A percentile compares a stretch with the other conserved stretches of the same genome.
These are phyloP conservation scores for Ulota crispa DNA, from an alignment of 225 moss, liverwort and hornwort species.

Conservation along the genomic window DNA sequence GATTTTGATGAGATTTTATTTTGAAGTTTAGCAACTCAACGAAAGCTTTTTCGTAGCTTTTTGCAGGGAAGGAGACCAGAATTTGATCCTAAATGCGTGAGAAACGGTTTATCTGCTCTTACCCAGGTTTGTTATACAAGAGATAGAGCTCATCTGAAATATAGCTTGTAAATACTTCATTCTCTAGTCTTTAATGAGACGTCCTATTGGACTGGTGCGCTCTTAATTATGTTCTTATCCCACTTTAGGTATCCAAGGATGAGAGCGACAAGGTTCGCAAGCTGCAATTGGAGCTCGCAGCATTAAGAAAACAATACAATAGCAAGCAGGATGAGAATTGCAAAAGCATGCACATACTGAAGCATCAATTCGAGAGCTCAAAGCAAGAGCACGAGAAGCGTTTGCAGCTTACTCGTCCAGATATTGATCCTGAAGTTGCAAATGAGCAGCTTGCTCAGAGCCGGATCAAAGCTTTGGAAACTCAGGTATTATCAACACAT, in stretches of 20 bases:
- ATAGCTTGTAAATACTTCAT: neutral
- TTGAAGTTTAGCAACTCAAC: neutral
- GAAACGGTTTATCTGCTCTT: conserved; percentile 33
- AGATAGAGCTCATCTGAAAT: neutral
- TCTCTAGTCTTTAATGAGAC: neutral
- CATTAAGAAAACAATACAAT: conserved; percentile 39
- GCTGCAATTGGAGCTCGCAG: conserved; percentile 47
- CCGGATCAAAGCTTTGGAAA: conserved; percentile 59
- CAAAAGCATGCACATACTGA: conserved; percentile 34
- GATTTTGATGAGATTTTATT: neutral
- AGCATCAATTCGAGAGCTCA: conserved; percentile 54
- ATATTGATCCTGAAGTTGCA: conserved; percentile 36
- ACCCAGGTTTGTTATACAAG: conserved; percentile 39
- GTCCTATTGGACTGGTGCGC: neutral
- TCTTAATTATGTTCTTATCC: neutral
- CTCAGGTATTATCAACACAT: conserved; percentile 39
- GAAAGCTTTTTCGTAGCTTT: neutral
- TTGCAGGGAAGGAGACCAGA: conserved; percentile 55
- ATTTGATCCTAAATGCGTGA: conserved; percentile 27
- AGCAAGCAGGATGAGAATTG: conserved; percentile 39
- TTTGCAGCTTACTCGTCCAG: conserved; percentile 32
- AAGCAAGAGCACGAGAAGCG: conserved; percentile 54
- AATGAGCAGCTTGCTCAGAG: conserved; percentile 45
- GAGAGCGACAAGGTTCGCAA: conserved; percentile 36
- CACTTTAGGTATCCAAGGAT: conserved; percentile 31